Percentiles rank a stretch among this genome's conserved stretches.
Evolutionary conservation across 257 asterid genomes (phyloP).

Genomic region (Parsonsia alboflavescens): DNA sequence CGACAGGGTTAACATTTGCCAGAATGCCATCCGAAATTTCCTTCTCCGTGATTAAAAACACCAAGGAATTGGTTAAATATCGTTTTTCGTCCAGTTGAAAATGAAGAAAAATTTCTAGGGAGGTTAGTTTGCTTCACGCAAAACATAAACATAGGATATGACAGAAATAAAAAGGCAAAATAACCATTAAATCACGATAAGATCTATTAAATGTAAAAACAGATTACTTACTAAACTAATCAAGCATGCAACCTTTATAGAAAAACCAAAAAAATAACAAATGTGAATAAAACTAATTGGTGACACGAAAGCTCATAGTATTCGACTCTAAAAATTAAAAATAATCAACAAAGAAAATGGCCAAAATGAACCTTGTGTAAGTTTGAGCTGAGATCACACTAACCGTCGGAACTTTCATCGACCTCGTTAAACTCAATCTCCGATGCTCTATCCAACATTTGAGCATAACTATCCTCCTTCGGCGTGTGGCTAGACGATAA

Average conservation of each 20-base stretch:
- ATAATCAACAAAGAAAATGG: background rate
- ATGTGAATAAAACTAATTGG: background rate
- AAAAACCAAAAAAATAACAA: background rate
- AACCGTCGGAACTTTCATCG: slow-evolving; percentile 61
- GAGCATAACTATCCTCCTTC: slow-evolving; percentile 51
- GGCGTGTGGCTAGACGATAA: slow-evolving; percentile 14
- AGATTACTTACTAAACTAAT: background rate
- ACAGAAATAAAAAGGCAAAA: background rate
- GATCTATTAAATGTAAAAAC: background rate
- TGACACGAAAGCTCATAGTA: background rate
- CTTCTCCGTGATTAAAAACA: background rate
- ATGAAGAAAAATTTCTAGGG: background rate
- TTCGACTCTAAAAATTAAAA: background rate
- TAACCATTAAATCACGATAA: background rate
- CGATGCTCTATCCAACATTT: slow-evolving; percentile 59
- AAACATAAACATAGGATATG: background rate
- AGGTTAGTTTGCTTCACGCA: background rate
- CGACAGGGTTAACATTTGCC: background rate
- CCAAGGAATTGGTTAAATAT: background rate
- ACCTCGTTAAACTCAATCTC: slow-evolving; percentile 76
- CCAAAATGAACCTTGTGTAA: background rate
- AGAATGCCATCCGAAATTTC: background rate
- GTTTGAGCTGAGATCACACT: slow-evolving; percentile 23
- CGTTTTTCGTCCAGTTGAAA: background rate
- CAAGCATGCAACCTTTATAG: background rate